Evolutionary conservation across 768 basidiomycete genomes (phyloP).

Genomic region (Xerocomus spinulosus): DNA sequence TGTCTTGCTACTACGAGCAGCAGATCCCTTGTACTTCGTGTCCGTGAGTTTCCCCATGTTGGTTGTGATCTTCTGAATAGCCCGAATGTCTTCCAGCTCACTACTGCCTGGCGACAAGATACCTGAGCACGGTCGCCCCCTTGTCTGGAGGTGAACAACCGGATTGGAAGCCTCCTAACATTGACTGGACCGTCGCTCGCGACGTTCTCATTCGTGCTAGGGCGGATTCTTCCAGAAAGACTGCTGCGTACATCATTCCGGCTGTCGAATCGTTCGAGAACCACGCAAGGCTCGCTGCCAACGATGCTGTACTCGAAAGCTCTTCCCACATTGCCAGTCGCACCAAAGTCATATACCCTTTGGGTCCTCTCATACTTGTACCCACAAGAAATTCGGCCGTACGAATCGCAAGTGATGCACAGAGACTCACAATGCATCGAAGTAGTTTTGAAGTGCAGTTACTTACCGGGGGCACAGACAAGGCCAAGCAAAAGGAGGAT

Average conservation of each 20-base stretch:
- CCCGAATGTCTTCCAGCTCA: conserved; percentile 1
- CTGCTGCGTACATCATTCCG: conserved; percentile 81
- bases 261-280: conserved; percentile 73
- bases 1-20: not conserved
- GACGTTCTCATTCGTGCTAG: conserved; percentile 85
- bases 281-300: conserved; percentile 36
- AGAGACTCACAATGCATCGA: conserved; percentile 58
- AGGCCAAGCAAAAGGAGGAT: conserved; percentile 58
- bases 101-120: not conserved
- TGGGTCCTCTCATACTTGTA: conserved; percentile 77
- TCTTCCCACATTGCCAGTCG: conserved; percentile 29
- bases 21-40: not conserved
- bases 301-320: conserved; percentile 38
- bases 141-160: not conserved
- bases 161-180: not conserved
- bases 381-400: conserved; percentile 89
- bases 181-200: conserved; percentile 29
- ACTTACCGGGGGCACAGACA: conserved; percentile 74
- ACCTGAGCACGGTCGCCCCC: conserved; percentile 2
- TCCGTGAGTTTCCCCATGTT: conserved; percentile 12
- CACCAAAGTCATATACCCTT: conserved; percentile 38
- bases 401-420: conserved; percentile 83
- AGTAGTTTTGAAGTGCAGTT: conserved; percentile 63
- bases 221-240: conserved; percentile 90
- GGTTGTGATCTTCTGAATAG: not conserved